A percentile compares a stretch with the other conserved stretches of the same genome.
These are phyloP conservation scores for Elaeis guineensis DNA, from an alignment of 176 grass and related monocot species.

Conservation along the genomic window DNA sequence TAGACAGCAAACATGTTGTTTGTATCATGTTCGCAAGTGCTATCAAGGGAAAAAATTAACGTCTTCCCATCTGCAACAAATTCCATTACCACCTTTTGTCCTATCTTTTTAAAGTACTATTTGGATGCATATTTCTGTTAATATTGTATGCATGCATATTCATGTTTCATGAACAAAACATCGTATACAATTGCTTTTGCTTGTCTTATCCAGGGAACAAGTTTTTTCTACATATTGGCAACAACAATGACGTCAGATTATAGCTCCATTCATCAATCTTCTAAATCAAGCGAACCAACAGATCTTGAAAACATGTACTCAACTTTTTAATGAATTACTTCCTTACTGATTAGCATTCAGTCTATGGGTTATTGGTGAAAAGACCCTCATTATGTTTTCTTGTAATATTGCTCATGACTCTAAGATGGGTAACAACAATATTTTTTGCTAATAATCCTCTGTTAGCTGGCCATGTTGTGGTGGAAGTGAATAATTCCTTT, in stretches of 20 bases:
- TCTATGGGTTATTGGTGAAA: conserved; percentile 77
- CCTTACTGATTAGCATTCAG: conserved; percentile 14
- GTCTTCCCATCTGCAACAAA: no score
- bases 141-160: no score
- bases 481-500: conserved; percentile 64
- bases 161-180: no score
- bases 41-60: no score
- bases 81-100: no score
- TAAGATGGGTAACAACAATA: no score
- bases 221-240: conserved; percentile 72
- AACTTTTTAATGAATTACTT: neutral
- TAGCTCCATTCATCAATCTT: conserved; percentile 74
- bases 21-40: no score
- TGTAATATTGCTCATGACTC: conserved; percentile 61
- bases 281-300: conserved; percentile 58
- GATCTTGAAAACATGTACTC: conserved; percentile 31
- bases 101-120: no score
- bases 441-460: conserved; percentile 29
- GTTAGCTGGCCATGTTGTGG: conserved; percentile 71
- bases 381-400: conserved; percentile 82
- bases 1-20: no score
- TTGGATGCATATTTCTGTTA: no score
- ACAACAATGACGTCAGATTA: conserved; percentile 77
- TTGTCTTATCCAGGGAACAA: conserved; percentile 44
- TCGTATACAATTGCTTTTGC: no score